Conservation (phyloP, 805 yeast genomes). For the Kuraishia hungarica region DNA sequence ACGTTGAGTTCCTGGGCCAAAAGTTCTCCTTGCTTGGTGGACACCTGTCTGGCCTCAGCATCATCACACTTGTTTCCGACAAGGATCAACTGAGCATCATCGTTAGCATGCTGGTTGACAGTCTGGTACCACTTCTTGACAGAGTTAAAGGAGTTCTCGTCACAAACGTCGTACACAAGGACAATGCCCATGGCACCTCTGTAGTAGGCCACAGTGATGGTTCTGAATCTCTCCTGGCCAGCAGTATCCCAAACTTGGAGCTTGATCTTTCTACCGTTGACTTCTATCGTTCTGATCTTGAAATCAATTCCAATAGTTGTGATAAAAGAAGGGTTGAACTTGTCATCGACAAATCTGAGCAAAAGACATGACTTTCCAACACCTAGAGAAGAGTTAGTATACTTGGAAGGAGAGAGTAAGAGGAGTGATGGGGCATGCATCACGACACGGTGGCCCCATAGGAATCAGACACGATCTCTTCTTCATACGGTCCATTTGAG, state of each 20-base stretch:
- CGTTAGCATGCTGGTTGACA: constrained; percentile 93
- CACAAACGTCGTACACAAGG: constrained; percentile 77
- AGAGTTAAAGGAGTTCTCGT: constrained; percentile 85
- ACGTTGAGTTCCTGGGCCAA: constrained; percentile 81
- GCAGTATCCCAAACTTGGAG: constrained; percentile 97
- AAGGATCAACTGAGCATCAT: constrained; percentile 86
- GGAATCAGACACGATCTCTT: no score
- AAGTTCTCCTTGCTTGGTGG: constrained; percentile 83
- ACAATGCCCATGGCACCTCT: constrained; percentile 88
- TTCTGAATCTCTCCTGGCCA: constrained; percentile 93
- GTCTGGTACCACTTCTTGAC: constrained; percentile 94
- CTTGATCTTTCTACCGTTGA: constrained; percentile 88
- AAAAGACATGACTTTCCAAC: constrained; percentile 87
- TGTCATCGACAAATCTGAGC: constrained; percentile 90
- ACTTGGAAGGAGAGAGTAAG: neutral
- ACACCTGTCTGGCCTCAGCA: constrained; percentile 76
- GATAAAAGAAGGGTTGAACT: constrained; percentile 92
- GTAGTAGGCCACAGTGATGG: constrained; percentile 88
- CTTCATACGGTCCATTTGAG: no score
- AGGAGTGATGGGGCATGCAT: neutral
- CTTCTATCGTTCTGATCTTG: constrained; percentile 91
- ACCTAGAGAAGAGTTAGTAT: constrained; percentile 21
- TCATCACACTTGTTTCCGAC: constrained; percentile 97
- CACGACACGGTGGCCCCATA: neutral
- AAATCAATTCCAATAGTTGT: constrained; percentile 98